Evolutionary conservation across 2,329 filamentous ascomycete species (phyloP), one percentile per base, ranked within the genome.

Genomic region (Penicillium griseofulvum): DNA sequence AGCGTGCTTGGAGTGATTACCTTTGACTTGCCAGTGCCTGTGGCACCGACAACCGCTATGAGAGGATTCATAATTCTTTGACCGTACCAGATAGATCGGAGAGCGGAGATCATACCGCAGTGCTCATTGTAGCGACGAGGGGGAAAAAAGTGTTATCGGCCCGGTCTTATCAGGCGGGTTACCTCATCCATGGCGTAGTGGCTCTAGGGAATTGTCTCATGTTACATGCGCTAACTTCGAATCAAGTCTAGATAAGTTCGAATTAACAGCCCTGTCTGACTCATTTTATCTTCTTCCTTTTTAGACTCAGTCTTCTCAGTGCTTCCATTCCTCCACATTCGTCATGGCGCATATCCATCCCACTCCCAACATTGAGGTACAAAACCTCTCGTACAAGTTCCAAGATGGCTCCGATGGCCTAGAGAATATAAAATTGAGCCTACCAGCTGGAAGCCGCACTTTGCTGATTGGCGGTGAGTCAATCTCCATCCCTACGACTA

Each of bases 1-100:
- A 46, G 51, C 44, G 24, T 29, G 26, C 47, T 36, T 41, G 39
- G 59, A 78, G 68, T 79, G 60, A 78, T 68, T 80, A 95, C 91
- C 78, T 95, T 88, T 37, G 91, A 96, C 76, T 96, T 96, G 59
- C 93, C 93, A 1, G 92, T 97, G 55, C 92, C 93, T 10, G 93
- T 97, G 45, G 92, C 89, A 63, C 93, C 93, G 46, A 97, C 81
- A 57, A 97, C 83, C 46, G 90, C 86, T 66, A 97, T 81, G 59
- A 97, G 77, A 24, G 91, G 89, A 53, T 74, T 65, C 68, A 72
- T 74, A 38, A 57, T 65, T 48, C 52, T 24, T 50, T 50, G 65
- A 60, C 60, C 50, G 29, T 56, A 43, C 43, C 57, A 55, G 39
- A 69, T 33, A 42, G 58, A 61, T 56, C 62, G 62, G 38, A 68